Evolutionary conservation across 352 stramenopile species (phyloP), one percentile per base, ranked within the genome.

Genomic region (Globisporangium apiculatum): DNA sequence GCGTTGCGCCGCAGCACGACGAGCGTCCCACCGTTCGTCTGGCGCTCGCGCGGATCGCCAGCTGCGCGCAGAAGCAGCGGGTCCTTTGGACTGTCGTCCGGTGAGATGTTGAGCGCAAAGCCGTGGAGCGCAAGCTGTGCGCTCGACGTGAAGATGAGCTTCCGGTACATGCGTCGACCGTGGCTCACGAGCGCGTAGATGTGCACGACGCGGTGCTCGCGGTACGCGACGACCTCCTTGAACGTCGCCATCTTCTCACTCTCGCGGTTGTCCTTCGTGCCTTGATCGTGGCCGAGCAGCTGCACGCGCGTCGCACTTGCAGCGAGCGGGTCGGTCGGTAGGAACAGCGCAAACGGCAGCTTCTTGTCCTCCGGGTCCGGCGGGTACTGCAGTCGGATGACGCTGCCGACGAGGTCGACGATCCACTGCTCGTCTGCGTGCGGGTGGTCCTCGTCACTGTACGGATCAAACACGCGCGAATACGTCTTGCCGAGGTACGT

Each of bases 121-220:
- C 96, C 89, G 66, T 99, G 94, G 35, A 98, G 76, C 64, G 86
- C 98, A 12, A 96, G 64, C 2, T 85, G 86, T 45, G 97, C 93
- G 67, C 98, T 97, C 0, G 96, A 99, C 7, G 96, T 98, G 68
- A 99, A 99, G 42, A 98, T 89, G 10, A 99, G 79, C 46, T 97
- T 97, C 5, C 97, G 81, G 67, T 99, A 98, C 64, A 98, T 92
- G 11, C 96, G 81, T 24, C 97, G 83, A 6, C 96, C 97, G 66
- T 99, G 91, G 51, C 98, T 97, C 12, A 99, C 86, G 17, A 99
- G 81, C 52, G 98, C 94, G 72, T 97, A 99, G 17, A 99, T 84
- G 47, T 98, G 95, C 42, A 99, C 87, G 18, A 98, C 82, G 47
- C 98, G 67, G 61, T 89, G 75, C 14, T 70, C 58, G 48, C 96